These are phyloP conservation scores for Stylosanthes scabra DNA, from an alignment of 331 rosid genomes.

Conservation along the genomic window DNA sequence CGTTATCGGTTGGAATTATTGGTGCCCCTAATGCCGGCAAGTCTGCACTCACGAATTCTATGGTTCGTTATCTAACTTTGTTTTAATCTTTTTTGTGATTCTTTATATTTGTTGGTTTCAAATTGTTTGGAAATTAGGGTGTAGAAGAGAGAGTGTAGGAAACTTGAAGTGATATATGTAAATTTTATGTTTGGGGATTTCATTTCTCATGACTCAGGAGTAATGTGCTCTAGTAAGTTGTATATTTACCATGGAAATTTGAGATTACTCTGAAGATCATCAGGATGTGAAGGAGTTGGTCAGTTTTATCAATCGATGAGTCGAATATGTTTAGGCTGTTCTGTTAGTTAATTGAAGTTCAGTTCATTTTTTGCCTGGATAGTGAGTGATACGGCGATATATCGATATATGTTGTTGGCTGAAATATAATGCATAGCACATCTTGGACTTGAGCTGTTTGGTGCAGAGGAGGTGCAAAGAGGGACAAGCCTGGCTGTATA, in stretches of 20 bases:
- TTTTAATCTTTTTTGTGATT: not conserved
- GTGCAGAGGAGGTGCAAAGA: not conserved
- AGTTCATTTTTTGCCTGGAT: not conserved
- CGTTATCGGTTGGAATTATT: slow-evolving; percentile 80
- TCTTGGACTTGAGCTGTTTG: not conserved
- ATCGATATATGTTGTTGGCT: not conserved
- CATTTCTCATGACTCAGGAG: not conserved
- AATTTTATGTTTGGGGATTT: not conserved
- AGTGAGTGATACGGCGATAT: not conserved
- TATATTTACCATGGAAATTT: not conserved
- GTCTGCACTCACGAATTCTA: slow-evolving; percentile 78
- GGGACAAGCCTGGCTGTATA: not conserved
- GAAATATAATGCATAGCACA: not conserved
- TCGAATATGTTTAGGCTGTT: not conserved
- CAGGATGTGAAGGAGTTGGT: not conserved
- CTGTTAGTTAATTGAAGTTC: not conserved
- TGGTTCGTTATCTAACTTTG: slow-evolving; percentile 53
- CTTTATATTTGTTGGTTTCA: not conserved
- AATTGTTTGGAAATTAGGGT: not conserved
- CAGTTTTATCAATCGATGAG: not conserved
- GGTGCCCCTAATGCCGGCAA: slow-evolving; percentile 98
- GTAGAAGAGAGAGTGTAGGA: no score
- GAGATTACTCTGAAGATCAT: not conserved
- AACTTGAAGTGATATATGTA: not conserved
- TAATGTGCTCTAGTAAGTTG: not conserved